These are phyloP conservation scores for Dryas octopetala DNA, from an alignment of 306 rosid species.

Conservation along the genomic window DNA sequence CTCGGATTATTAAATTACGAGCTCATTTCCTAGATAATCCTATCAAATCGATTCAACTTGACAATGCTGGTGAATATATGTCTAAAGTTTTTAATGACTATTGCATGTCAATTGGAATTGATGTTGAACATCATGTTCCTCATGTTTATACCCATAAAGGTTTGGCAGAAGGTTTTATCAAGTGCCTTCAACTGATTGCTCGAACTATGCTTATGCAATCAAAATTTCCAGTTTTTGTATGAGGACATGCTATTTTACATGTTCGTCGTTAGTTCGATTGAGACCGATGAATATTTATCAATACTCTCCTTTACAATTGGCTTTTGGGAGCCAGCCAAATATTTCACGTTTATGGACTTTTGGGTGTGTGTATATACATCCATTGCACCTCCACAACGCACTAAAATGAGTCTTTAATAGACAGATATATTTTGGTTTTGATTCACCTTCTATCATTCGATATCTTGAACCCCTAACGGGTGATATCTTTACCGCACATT, in stretches of 20 bases:
- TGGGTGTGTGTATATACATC: neutral
- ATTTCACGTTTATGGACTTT: neutral
- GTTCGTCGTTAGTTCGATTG: neutral
- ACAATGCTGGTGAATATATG: too few species aligned
- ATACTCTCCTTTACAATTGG: neutral
- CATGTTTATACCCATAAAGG: too few species aligned
- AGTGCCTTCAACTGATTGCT: too few species aligned
- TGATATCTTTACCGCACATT: neutral
- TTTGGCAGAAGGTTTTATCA: too few species aligned
- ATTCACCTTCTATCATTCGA: neutral
- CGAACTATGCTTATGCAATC: neutral
- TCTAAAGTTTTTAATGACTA: too few species aligned
- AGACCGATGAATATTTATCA: neutral
- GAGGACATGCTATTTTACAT: neutral
- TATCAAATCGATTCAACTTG: too few species aligned
- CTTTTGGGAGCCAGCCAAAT: neutral
- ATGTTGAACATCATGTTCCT: too few species aligned
- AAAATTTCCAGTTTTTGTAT: too few species aligned
- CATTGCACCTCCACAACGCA: neutral
- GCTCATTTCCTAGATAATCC: too few species aligned
- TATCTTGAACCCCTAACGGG: too few species aligned
- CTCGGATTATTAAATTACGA: neutral
- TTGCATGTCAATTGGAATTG: too few species aligned
- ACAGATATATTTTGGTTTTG: neutral
- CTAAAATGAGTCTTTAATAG: neutral